phyloP scores from a whole-genome alignment of 352 stramenopile genomes.

The Thraustochytrium aureum region DNA sequence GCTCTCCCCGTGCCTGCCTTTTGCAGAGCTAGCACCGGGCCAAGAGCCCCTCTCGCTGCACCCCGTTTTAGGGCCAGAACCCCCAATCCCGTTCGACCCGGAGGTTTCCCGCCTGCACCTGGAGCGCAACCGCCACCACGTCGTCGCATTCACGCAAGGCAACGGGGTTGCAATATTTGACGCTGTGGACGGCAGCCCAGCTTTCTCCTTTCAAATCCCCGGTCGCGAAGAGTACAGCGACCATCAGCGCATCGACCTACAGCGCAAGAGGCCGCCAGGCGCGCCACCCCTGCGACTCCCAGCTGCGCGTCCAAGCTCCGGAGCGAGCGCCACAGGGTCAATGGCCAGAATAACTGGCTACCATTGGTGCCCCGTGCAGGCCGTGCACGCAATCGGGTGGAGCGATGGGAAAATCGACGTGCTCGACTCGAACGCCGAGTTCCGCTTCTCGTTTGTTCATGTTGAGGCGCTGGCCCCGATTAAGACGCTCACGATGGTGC shows the following conservation, averaged over 20 bases:
- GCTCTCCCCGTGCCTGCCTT: constrained; percentile 39
- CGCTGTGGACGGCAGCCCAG: neutral
- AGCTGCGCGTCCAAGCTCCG: neutral
- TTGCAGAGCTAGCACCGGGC: neutral
- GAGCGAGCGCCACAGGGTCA: neutral
- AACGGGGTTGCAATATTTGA: constrained; percentile 14
- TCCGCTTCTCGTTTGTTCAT: neutral
- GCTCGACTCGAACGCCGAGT: constrained; percentile 34
- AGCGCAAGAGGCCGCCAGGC: neutral
- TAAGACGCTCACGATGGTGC: neutral
- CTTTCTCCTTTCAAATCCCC: constrained; percentile 5
- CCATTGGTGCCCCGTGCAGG: neutral
- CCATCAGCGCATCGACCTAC: neutral
- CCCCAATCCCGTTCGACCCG: constrained; percentile 3
- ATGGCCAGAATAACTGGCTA: neutral
- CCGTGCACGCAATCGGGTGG: constrained; percentile 39
- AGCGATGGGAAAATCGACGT: constrained; percentile 40
- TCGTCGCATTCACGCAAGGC: neutral
- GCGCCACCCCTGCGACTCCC: neutral
- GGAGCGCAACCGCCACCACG: constrained; percentile 6
- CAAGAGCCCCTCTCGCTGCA: neutral
- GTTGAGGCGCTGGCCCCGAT: neutral
- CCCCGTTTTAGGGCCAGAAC: constrained; percentile 8
- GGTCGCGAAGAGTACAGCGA: neutral
- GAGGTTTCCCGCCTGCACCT: constrained; percentile 6